A percentile compares a stretch with the other conserved stretches of the same genome.
Evolutionary conservation across 129 eudicot genomes (phyloP).

Genomic region (Escallonia rubra): DNA sequence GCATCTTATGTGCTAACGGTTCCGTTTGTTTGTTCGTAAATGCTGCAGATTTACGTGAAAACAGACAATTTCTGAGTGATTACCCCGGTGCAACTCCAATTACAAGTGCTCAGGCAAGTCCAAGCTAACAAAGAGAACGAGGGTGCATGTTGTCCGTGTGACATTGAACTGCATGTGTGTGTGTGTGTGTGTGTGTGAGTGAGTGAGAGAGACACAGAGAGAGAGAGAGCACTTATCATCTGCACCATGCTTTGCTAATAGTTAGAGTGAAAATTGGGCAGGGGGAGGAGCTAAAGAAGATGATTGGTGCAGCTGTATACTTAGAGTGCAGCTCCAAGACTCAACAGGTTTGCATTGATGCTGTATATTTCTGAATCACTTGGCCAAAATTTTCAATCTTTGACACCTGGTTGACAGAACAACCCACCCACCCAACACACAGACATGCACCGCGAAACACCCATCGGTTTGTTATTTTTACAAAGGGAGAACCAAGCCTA

Average conservation of each 20-base stretch:
- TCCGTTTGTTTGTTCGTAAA: background rate
- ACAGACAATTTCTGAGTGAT: conserved; percentile 62
- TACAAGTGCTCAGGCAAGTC: conserved; percentile 60
- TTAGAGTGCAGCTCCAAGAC: conserved; percentile 80
- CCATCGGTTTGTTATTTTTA: no score
- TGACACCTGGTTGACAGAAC: no score
- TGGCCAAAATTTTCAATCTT: no score
- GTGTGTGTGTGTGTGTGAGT: background rate
- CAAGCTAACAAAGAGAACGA: background rate
- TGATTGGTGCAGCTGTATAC: conserved; percentile 69
- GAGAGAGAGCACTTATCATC: no score
- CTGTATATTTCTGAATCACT: no score
- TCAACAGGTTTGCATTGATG: conserved; percentile 46
- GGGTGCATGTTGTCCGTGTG: background rate
- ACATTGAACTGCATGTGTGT: background rate
- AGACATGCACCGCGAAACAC: no score
- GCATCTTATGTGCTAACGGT: background rate
- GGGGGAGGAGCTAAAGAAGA: conserved; percentile 75
- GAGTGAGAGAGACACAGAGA: no score
- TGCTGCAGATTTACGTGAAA: conserved; percentile 58
- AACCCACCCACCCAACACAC: no score
- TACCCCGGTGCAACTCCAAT: conserved; percentile 74
- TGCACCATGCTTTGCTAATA: no score
- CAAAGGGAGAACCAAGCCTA: no score
- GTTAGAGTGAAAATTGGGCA: background rate